phyloP scores from a whole-genome alignment of 2,329 filamentous ascomycete species.

The Cryphonectria japonica region DNA sequence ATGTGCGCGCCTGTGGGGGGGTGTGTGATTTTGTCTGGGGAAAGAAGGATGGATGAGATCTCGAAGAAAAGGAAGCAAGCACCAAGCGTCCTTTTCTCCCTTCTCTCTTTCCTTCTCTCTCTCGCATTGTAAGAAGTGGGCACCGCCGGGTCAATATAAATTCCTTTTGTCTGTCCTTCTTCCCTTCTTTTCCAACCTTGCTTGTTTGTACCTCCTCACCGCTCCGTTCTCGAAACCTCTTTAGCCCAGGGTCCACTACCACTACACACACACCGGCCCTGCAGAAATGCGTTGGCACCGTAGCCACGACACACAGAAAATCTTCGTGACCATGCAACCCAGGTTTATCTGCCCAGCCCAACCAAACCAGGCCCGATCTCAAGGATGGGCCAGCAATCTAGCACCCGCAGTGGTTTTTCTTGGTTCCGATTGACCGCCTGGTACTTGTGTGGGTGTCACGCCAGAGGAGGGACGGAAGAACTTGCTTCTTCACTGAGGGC shows the following conservation, averaged over 20 bases:
- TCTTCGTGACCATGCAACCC: constrained; percentile 19
- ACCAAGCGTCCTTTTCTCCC: not conserved
- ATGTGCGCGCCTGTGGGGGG: not conserved
- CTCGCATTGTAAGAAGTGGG: constrained; percentile 13
- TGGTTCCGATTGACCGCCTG: constrained; percentile 3
- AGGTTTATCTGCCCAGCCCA: not conserved
- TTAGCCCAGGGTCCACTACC: constrained; percentile 25
- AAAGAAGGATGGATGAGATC: not conserved
- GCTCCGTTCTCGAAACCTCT: constrained; percentile 14
- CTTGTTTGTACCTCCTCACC: constrained; percentile 24
- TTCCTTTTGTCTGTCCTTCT: not conserved
- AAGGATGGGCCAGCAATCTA: not conserved
- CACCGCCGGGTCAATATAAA: constrained; percentile 26
- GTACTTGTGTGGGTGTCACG: constrained; percentile 17
- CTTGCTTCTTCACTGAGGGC: constrained; percentile 21
- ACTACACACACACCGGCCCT: constrained; percentile 26
- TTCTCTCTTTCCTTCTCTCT: not conserved
- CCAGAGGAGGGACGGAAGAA: constrained; percentile 5
- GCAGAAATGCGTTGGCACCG: constrained; percentile 30
- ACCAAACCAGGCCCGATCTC: not conserved
- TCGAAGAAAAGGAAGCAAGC: not conserved
- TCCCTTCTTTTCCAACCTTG: not conserved
- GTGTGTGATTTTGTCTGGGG: not conserved
- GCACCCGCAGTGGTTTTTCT: constrained; percentile 11
- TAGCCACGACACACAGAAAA: constrained; percentile 25